phyloP scores from a whole-genome alignment of 768 basidiomycete genomes.

The Naganishia vaughanmartiniae region DNA sequence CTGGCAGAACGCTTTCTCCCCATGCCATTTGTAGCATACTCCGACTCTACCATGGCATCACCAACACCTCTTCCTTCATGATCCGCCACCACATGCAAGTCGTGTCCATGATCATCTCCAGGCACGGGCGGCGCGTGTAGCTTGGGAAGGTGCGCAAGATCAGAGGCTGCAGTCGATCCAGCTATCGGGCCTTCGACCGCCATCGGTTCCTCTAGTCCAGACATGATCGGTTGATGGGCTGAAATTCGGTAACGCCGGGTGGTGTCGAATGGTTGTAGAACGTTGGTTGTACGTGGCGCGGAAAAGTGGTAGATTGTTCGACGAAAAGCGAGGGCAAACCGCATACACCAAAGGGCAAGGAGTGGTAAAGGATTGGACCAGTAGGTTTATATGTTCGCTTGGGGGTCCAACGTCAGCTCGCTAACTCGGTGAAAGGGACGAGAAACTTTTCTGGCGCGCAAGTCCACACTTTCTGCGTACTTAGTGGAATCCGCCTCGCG shows the following conservation, averaged over 20 bases:
- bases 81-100: slow-evolving; percentile 13
- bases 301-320: neutral
- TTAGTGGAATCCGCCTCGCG: slow-evolving; percentile 6
- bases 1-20: slow-evolving; percentile 15
- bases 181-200: slow-evolving; percentile 30
- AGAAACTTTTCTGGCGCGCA: slow-evolving; percentile 14
- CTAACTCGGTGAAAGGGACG: slow-evolving; percentile 20
- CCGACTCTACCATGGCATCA: slow-evolving; percentile 11
- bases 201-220: slow-evolving; percentile 21
- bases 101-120: slow-evolving; percentile 11
- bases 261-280: neutral
- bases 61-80: slow-evolving; percentile 10
- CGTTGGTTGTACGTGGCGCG: neutral
- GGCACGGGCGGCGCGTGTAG: slow-evolving; percentile 15
- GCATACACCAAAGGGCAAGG: slow-evolving; percentile 4
- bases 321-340: slow-evolving; percentile 3
- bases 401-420: neutral
- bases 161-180: slow-evolving; percentile 13
- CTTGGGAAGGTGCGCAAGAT: slow-evolving; percentile 25
- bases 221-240: slow-evolving; percentile 3
- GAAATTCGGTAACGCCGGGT: neutral
- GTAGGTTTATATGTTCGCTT: neutral
- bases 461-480: slow-evolving; percentile 14
- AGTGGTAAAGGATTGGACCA: neutral
- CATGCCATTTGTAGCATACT: slow-evolving; percentile 18